Evolutionary conservation across 2,329 filamentous ascomycete species (phyloP).

Genomic region (Hyphodiscus sp.): DNA sequence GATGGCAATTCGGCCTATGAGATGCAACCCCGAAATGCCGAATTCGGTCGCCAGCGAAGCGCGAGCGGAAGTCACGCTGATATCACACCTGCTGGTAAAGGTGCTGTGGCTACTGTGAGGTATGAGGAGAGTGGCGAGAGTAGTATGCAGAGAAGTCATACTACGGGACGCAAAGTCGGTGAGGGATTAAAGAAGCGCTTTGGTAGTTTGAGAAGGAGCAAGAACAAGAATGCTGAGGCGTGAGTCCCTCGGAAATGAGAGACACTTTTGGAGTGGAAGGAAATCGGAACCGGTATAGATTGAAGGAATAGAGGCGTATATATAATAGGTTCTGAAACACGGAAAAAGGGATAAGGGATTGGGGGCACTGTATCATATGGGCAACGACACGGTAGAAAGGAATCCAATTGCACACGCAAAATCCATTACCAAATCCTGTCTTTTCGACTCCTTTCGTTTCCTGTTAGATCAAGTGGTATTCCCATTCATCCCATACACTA

Average conservation of each 20-base stretch:
- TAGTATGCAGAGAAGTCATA: constrained; percentile 25
- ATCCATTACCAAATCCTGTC: too few relatives aligned
- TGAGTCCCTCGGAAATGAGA: neutral
- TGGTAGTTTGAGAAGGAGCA: constrained; percentile 43
- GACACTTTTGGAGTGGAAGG: neutral
- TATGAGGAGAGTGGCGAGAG: constrained; percentile 10
- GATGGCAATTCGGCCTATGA: constrained; percentile 38
- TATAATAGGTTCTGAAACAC: neutral
- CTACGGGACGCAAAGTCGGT: constrained; percentile 36
- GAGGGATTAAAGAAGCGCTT: constrained; percentile 49
- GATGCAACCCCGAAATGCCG: constrained; percentile 36
- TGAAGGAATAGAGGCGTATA: neutral
- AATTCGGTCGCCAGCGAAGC: constrained; percentile 37
- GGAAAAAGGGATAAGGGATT: neutral
- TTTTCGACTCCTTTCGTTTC: too few relatives aligned
- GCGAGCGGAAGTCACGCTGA: constrained; percentile 30
- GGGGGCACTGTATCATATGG: neutral
- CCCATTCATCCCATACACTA: too few relatives aligned
- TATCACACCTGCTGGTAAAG: neutral
- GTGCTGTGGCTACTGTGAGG: constrained; percentile 4
- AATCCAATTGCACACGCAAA: too few relatives aligned
- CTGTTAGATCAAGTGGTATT: too few relatives aligned
- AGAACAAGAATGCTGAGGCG: constrained; percentile 7
- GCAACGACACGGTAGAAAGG: neutral
- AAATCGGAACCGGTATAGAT: neutral